Base-by-base conservation (phyloP, 1,139 yeast species). In the Diutina neorugosa region DNA sequence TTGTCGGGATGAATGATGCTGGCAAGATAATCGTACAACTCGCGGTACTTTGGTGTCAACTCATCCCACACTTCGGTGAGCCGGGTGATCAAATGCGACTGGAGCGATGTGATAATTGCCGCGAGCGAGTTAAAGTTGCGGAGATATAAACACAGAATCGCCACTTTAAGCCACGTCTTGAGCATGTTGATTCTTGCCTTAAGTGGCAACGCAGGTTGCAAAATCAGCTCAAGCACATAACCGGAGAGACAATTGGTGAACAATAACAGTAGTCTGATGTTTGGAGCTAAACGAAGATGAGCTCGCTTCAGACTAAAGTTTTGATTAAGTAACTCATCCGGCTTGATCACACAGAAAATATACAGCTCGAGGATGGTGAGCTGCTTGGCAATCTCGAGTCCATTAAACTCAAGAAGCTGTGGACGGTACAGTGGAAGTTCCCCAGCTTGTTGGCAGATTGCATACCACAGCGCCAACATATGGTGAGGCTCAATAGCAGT, bases 81-180 rank as follows among this genome's bases (percentile, higher is more conserved):
- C 61, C 97, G 76, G 2, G 90, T 80, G 53, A 91, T 75, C 52
- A 87, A 77, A 61, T 88, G 93, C 49, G 89, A 84, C 66, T 90
- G 96, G 58, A 91, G 74, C 0, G 96, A 80, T 0, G 94, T 85
- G 65, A 90, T 80, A 53, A 91, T 86, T 0, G 96, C 87, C n/a
- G 96, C 93, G 55, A 89, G 71, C 0, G 96, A 83, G 65, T 91
- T 91, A 70, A 84, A 88, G 64, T 90, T 90, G 56, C 94, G 74
- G 62, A 89, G 72, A 60, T 86, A 86, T 53, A 84, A 73, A 61
- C 95, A 83, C n/a, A 91, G 85, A 55, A 86, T 78, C 0, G 95
- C 93, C 49, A 89, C 77, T 62, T 86, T 87, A 57, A 91, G 72
- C 97, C 98, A 91, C 20, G 82, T 80, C 64, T 85, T 85, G 44